These are phyloP conservation scores for Boletellus ananiceps DNA, from an alignment of 768 basidiomycete species.

Conservation along the genomic window DNA sequence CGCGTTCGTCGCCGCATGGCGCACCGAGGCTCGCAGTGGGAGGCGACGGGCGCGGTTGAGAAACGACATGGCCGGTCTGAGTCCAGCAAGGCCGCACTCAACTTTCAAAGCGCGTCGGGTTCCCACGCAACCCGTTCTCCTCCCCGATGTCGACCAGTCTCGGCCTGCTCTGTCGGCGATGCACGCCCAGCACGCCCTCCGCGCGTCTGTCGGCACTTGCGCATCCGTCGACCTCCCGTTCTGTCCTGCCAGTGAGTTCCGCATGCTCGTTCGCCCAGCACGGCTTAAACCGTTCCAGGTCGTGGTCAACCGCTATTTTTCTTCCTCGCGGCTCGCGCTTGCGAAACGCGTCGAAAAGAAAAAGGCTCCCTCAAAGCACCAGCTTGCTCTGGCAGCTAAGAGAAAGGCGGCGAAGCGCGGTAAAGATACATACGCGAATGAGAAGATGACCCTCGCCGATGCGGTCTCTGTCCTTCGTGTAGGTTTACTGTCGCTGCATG, in stretches of 20 bases:
- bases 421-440: slow-evolving; percentile 54
- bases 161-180: slow-evolving; percentile 25
- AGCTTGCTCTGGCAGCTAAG: slow-evolving; percentile 59
- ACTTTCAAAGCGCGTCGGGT: slow-evolving; percentile 1
- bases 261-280: background rate
- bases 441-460: slow-evolving; percentile 61
- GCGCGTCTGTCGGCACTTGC: background rate
- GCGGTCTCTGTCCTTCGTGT: slow-evolving; percentile 72
- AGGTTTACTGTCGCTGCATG: slow-evolving; percentile 24
- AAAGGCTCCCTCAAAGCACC: slow-evolving; percentile 64
- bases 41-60: slow-evolving; percentile 33
- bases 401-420: slow-evolving; percentile 51
- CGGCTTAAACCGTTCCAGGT: background rate
- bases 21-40: slow-evolving; percentile 34
- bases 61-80: slow-evolving; percentile 35
- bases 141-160: slow-evolving; percentile 21
- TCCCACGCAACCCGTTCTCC: slow-evolving; percentile 21
- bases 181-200: slow-evolving; percentile 1
- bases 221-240: slow-evolving; percentile 39
- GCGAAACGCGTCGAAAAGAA: slow-evolving; percentile 49
- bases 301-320: slow-evolving; percentile 37
- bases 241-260: slow-evolving; percentile 5
- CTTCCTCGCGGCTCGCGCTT: slow-evolving; percentile 43
- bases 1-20: slow-evolving; percentile 37
- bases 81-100: no score